A percentile compares a stretch with the other conserved stretches of the same genome.
phyloP scores from a whole-genome alignment of 257 asterid species.

The Ilex asprella region DNA sequence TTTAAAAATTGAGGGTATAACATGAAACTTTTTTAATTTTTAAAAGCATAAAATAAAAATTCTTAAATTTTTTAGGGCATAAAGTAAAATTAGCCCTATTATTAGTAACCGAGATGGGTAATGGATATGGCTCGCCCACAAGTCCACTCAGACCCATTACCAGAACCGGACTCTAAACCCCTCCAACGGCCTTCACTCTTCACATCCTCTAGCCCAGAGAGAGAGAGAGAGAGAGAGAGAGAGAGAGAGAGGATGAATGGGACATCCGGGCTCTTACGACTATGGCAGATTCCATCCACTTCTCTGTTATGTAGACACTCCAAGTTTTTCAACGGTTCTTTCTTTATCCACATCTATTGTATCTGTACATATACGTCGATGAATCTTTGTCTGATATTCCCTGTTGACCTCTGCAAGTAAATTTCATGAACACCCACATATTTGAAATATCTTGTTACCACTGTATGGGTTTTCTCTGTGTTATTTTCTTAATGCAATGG shows the following conservation, averaged over 20 bases:
- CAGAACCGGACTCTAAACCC: too few relatives aligned
- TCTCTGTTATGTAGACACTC: slow-evolving; percentile 30
- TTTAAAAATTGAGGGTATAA: too few relatives aligned
- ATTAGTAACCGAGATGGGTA: too few relatives aligned
- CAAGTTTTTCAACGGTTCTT: slow-evolving; percentile 35
- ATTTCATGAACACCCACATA: background rate
- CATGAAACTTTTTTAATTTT: too few relatives aligned
- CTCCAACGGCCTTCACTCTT: too few relatives aligned
- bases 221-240: slow-evolving; percentile 1
- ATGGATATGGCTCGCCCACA: too few relatives aligned
- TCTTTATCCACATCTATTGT: background rate
- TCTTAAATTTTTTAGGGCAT: too few relatives aligned
- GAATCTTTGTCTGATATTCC: background rate
- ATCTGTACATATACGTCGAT: background rate
- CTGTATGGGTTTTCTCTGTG: background rate
- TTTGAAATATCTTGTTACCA: background rate
- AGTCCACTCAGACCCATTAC: too few relatives aligned
- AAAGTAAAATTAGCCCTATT: too few relatives aligned
- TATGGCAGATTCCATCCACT: slow-evolving; percentile 45
- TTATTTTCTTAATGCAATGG: background rate
- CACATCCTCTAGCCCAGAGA: too few relatives aligned
- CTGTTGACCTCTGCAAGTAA: background rate
- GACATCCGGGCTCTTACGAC: slow-evolving; percentile 42
- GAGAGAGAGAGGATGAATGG: slow-evolving; percentile 37
- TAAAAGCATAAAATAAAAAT: too few relatives aligned